Conservation (phyloP, 805 yeast species). For the Limtongozyma cylindracea region DNA sequence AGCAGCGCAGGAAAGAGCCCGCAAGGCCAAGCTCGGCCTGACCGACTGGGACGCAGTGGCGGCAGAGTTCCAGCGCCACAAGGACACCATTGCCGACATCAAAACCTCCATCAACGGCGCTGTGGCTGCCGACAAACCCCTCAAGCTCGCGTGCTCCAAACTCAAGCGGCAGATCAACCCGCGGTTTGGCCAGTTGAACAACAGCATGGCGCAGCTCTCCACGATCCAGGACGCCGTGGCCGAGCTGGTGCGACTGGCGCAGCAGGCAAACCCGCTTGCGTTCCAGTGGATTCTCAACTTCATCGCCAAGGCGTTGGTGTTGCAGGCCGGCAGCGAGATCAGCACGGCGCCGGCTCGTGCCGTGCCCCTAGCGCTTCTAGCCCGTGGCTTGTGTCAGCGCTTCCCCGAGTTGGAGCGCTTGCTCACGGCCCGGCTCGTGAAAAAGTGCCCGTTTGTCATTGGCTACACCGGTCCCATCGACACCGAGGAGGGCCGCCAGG, state of each 20-base stretch:
- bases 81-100: conserved; percentile 25
- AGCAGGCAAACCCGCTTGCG: conserved; percentile 16
- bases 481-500: conserved; percentile 55
- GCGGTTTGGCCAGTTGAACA: conserved; percentile 77
- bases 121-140: too few relatives aligned
- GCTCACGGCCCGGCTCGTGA: conserved; percentile 59
- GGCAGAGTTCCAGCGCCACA: conserved; percentile 18
- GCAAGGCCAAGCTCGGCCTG: conserved; percentile 4
- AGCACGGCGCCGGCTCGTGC: conserved; percentile 58
- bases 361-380: conserved; percentile 48
- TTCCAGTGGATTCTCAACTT: conserved; percentile 59
- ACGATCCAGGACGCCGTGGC: conserved; percentile 24
- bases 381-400: conserved; percentile 22
- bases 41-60: conserved; percentile 14
- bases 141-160: too few relatives aligned
- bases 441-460: conserved; percentile 73
- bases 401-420: conserved; percentile 26
- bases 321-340: conserved; percentile 87
- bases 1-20: conserved; percentile 1
- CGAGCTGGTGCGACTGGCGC: conserved; percentile 19
- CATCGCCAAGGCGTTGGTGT: conserved; percentile 62
- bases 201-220: conserved; percentile 31
- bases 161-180: conserved; percentile 70
- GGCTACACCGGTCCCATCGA: conserved; percentile 59
- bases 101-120: too few relatives aligned